Evolutionary conservation across 2,329 filamentous ascomycete species (phyloP), one percentile per base, ranked within the genome.

Genomic region (Aspergillus pseudoviridinutans): DNA sequence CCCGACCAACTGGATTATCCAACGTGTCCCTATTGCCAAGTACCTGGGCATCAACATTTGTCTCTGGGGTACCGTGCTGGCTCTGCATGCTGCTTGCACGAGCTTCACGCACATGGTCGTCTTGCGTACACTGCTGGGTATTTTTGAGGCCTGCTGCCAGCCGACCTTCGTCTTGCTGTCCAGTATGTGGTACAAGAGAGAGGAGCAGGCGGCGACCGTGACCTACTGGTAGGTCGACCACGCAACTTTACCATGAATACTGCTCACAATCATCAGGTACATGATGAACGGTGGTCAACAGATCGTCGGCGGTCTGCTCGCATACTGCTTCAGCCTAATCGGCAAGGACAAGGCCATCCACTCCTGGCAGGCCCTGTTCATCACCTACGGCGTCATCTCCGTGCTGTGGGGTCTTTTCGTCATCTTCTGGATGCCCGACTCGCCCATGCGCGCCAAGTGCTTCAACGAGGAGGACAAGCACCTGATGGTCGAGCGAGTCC

Each of bases 231-330:
- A 79, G 59, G 64, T 60, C 25, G 4, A 12, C 8, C 25, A 22
- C 12, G 12, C 42, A 3, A 28, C 38, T 32, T 32, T 20, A 24
- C 4, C 28, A 38, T 49, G 41, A 51, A 62, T 61, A n/a, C 53
- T 61, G 3, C 44, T 53, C 49, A 59, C 49, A 25, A 10, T 3
- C 9, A 27, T 1, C 38, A 77, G 76, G 73, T 87, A 88, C 71
- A 89, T 89, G 84, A 90, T 90, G 86, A 91, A 90, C 68, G 87
- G 88, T 1, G 81, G 79, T 0, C 87, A 90, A 67, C 87, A 90
- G 66, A 87, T 90, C 52, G 85, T 90, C 7, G 87, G 87, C 32
- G 88, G 88, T 5, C 79, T 90, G 0, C 77, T 90, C 0, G 87
- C 87, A 0, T 84, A 84, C 64, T 80, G 74, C 56, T 75, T 76